Evolutionary conservation across 2,329 filamentous ascomycete species (phyloP).

Genomic region (Cytospora piceicola): DNA sequence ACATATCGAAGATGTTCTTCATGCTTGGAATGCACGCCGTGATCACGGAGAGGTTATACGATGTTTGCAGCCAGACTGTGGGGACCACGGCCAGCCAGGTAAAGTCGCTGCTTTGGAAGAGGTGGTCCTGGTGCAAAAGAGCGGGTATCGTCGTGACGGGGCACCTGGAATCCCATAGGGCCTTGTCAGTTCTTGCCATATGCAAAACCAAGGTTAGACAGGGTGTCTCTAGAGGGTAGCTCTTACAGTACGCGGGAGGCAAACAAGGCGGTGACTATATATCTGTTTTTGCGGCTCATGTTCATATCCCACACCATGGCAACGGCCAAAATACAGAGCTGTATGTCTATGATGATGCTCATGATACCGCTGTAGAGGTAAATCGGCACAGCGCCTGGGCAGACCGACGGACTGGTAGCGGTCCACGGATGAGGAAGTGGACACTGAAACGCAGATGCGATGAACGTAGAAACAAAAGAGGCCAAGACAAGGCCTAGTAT

Average conservation of each 20-base stretch:
- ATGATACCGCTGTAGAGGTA: constrained; percentile 27
- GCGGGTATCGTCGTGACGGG: constrained; percentile 21
- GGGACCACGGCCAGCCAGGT: constrained; percentile 23
- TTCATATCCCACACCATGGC: constrained; percentile 31
- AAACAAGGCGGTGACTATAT: constrained; percentile 13
- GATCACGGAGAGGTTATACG: constrained; percentile 29
- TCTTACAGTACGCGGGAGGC: constrained; percentile 21
- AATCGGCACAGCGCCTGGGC: constrained; percentile 21
- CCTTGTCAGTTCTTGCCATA: no score
- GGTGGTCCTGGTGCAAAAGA: constrained; percentile 10
- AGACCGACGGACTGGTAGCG: constrained; percentile 10
- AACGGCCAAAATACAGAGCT: constrained; percentile 26
- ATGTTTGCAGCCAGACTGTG: constrained; percentile 27
- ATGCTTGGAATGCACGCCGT: constrained; percentile 33
- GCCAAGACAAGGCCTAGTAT: background rate
- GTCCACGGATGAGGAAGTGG: constrained; percentile 42
- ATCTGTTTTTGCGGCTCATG: constrained; percentile 20
- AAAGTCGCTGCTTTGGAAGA: constrained; percentile 24
- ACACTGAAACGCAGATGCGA: constrained; percentile 44
- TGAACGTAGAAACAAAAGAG: constrained; percentile 11
- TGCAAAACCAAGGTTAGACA: no score
- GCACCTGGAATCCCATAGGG: background rate
- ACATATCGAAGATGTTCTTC: constrained; percentile 31
- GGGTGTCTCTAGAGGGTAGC: background rate
- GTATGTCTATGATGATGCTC: constrained; percentile 29